phyloP scores from a whole-genome alignment of 345 rosid genomes.

The Salix brachista region DNA sequence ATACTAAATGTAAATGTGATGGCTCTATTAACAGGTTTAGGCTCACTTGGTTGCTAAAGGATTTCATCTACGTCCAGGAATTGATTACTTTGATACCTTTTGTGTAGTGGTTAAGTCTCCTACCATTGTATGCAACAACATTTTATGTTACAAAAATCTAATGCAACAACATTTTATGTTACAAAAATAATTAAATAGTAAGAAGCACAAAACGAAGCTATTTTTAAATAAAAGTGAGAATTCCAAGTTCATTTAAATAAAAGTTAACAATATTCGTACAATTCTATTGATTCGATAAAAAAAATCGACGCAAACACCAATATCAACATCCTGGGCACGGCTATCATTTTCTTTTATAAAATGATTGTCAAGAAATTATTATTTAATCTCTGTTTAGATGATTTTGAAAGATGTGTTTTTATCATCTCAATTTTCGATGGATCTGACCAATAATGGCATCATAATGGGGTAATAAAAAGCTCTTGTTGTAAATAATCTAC shows the following conservation, averaged over 20 bases:
- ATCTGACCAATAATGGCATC: neutral
- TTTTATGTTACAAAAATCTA: neutral
- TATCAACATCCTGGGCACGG: neutral
- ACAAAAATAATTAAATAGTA: neutral
- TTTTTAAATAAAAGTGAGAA: neutral
- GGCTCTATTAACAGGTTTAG: no score
- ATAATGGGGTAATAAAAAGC: neutral
- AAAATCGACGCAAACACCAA: neutral
- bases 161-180: neutral
- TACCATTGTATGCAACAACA: no score
- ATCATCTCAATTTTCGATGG: neutral
- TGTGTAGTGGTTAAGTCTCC: no score
- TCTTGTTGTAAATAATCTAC: neutral
- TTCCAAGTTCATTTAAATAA: neutral
- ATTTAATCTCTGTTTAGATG: neutral
- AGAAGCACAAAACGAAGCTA: neutral
- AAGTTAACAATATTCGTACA: neutral
- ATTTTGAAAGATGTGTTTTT: neutral
- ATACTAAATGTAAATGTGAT: no score
- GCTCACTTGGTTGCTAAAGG: no score
- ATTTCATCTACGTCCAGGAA: no score
- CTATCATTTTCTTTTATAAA: neutral
- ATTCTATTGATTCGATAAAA: neutral
- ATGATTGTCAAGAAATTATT: neutral
- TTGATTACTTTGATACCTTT: no score